Base-by-base conservation (phyloP, 2,329 filamentous ascomycete genomes). In the Phaeoacremonium minimum region DNA sequence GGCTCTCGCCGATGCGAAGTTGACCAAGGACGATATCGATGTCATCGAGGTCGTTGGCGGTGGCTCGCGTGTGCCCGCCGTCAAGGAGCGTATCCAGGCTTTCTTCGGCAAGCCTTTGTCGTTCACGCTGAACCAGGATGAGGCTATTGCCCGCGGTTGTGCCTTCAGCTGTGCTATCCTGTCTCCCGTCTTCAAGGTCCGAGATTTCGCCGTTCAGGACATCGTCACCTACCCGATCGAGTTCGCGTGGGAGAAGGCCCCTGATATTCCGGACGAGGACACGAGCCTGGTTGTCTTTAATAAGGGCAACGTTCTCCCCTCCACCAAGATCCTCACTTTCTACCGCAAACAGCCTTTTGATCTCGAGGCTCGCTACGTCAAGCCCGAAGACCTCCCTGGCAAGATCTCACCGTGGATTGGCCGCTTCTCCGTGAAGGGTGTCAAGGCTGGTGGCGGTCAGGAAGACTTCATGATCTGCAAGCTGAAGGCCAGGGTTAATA, bases 381-480 rank as follows among this genome's bases (percentile, higher is more conserved):
- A 91, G 56, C 86, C 90, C 15, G 88, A 95, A 31, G 66, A 75
- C 37, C 80, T 98, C 7, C 93, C 93, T 14, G 89, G 90, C 55
- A 94, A 91, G 75, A 75, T 84, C 44, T 87, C 88, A 60, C 87
- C 93, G 32, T 97, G 91, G 86, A 96, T 98, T 50, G 93, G 93
- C 39, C 83, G 88, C 47, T 98, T 98, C 73, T 95, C 90, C 29
- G 89, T 98, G 62, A 98, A 98, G 79, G 87, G 86, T 31, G 91
- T 98, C 57, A 90, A 96, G 77, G 85, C 88, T 28, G 55, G 53
- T 28, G 88, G 95, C 57, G 78, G 83, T 48, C 90, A 93, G 60
- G 87, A 94, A 42, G 93, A 97, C 61, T 98, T 97, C 65, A 97
- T 98, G 91, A 94, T 97, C 56, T 98, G 93, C 84, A 98, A 98